Base-by-base conservation (phyloP, 768 basidiomycete species). In the Tylopilus sp. region DNA sequence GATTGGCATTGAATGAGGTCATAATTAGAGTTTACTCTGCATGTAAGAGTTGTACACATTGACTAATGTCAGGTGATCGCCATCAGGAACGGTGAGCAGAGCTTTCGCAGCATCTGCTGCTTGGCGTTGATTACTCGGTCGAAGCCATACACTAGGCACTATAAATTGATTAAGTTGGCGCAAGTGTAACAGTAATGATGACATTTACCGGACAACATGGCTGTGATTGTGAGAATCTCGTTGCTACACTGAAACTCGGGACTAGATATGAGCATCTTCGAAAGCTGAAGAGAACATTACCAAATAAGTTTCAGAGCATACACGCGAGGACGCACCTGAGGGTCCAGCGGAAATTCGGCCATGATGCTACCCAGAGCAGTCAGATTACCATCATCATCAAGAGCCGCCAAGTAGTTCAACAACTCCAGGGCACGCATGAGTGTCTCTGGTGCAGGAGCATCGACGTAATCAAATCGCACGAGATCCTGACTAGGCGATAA, bases 321-420 rank as follows among this genome's bases (percentile, higher is more conserved):
- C 10, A n/a, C 28, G 39, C 1, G 20, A 41, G 1, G 11, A 53
- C 76, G 35, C 57, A 88, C 90, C 77, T 95, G 95, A 36, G 95
- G 97, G 68, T 98, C 97, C n/a, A 99, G 79, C 12, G 95, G 97
- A 76, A 98, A 98, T 60, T 98, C 93, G 0, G 97, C 95, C 95
- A 98, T 98, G 53, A 92, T 86, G 33, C 72, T 75, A 4, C 97
- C 97, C 8, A 98, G 73, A 0, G 83, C 70, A 1, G 97, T 98
- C 51, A 99, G 69, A 46, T 91, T 83, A 11, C 97, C 95, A 3
- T 97, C 93, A 59, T 98, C 94, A 63, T 98, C 93, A 53, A 99
- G 74, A 1, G 95, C 95, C 6, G 87, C 83, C 40, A 98, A 78
- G 69, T 85, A 95, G 64, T 98, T 95, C 42, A 99, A 77, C 31